These are phyloP conservation scores for Suillus lakei DNA, from an alignment of 768 basidiomycete genomes.

Conservation along the genomic window DNA sequence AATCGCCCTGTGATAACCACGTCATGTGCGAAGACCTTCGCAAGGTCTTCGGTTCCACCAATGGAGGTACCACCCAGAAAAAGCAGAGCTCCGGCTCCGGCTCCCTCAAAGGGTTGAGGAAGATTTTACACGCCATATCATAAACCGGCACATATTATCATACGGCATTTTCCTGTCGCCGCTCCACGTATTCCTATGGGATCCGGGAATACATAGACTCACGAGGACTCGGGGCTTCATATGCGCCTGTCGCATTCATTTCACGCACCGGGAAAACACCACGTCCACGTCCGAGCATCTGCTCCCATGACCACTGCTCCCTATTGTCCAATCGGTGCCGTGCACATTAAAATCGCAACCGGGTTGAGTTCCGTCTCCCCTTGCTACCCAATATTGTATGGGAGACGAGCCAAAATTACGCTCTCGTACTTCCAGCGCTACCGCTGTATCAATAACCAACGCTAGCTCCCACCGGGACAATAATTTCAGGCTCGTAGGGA, in stretches of 20 bases:
- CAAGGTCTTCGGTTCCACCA: constrained; percentile 23
- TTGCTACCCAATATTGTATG: not conserved
- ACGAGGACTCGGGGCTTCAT: too few species aligned
- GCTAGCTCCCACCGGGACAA: not conserved
- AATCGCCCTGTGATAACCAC: constrained; percentile 45
- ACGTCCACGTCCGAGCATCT: not conserved
- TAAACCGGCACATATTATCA: not conserved
- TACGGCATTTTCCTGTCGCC: not conserved
- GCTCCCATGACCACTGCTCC: not conserved
- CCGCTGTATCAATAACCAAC: not conserved
- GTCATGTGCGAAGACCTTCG: constrained; percentile 45
- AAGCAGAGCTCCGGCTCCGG: constrained; percentile 10
- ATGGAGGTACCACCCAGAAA: constrained; percentile 15
- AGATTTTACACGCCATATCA: constrained; percentile 13
- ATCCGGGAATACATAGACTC: not conserved
- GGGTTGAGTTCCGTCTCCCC: not conserved
- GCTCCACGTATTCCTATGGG: not conserved
- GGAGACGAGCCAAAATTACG: not conserved
- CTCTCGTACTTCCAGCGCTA: not conserved
- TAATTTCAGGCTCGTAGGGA: not conserved
- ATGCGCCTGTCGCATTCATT: not conserved
- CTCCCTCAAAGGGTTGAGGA: constrained; percentile 18
- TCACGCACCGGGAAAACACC: not conserved
- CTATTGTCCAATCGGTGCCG: not conserved
- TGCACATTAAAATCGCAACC: not conserved